Evolutionary conservation across 371 early-diverging fungal species (phyloP), one percentile per base, ranked within the genome.

Genomic region (Dinochytrium kinnereticum): DNA sequence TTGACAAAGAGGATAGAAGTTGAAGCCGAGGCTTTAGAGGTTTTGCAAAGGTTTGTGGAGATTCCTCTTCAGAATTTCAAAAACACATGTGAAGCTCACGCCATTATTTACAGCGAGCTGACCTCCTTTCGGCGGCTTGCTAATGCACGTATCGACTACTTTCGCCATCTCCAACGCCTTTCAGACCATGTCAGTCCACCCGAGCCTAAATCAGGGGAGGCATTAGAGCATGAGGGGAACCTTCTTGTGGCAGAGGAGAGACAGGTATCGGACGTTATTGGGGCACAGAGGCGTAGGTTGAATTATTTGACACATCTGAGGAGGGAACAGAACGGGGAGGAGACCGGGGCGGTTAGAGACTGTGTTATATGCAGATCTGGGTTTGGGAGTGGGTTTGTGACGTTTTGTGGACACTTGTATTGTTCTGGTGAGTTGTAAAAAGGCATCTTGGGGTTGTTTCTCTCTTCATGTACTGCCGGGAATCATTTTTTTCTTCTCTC

Each of bases 341-440:
- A 80, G 49, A 65, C 71, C n/a, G 67, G 53, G 51, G 78, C 69
- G 28, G 71, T 72, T 68, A 24, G 33, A 2, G 80, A 86, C 0
- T 92, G 92, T 53, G 59, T 87, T 13, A 87, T 91, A 30, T 92
- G 92, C 72, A 80, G 83, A 64, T 72, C 73, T 0, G 75, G 75
- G 19, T 82, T 90, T 53, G 76, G 75, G 0, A 78, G 85, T 49
- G 90, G 90, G 1, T 74, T 82, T n/a, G 74, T 92, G 44, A 89
- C 90, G 3, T 87, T 84, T 68, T 92, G 90, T 68, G 89, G 86
- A 1, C 89, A 89, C 67, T 69, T 89, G 1, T 87, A 82, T 71
- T 86, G 87, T 70, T 75, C 78, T 7, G 79, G 80, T 75, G 33
- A 57, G 68, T 28, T 13, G 19, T 30, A 17, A 7, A 13, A n/a